Evolutionary conservation across 352 stramenopile genomes (phyloP).

Genomic region (Phytophthora pinifolia): DNA sequence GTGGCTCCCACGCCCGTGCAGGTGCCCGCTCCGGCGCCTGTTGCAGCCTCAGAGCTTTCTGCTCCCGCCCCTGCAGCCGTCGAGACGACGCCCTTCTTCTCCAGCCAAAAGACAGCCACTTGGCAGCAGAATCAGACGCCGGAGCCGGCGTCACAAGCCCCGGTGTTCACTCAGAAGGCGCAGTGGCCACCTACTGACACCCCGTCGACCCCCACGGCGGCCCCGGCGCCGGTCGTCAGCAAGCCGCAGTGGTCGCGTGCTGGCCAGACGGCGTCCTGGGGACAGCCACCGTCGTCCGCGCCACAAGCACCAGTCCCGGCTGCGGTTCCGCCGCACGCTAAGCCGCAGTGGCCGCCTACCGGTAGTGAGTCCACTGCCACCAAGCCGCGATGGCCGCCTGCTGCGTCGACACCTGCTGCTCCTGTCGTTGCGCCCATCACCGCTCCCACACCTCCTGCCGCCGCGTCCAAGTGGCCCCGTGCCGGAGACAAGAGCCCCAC

Average conservation of each 20-base stretch:
- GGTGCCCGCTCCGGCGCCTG: slow-evolving; percentile 11
- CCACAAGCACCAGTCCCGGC: slow-evolving; percentile 31
- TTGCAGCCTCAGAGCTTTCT: not conserved
- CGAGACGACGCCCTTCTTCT: slow-evolving; percentile 24
- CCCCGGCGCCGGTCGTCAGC: slow-evolving; percentile 12
- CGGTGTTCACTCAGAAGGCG: slow-evolving; percentile 49
- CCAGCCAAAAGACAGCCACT: slow-evolving; percentile 21
- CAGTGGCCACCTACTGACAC: slow-evolving; percentile 44
- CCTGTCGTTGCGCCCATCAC: slow-evolving; percentile 11
- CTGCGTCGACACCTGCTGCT: slow-evolving; percentile 15
- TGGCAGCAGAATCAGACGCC: slow-evolving; percentile 11
- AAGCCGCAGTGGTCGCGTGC: slow-evolving; percentile 35
- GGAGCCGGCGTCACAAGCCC: slow-evolving; percentile 18
- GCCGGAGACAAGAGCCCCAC: slow-evolving; percentile 16
- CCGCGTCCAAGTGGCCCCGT: slow-evolving; percentile 18
- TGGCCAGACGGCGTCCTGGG: slow-evolving; percentile 23
- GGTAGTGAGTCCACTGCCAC: slow-evolving; percentile 20
- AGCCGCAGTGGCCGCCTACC: slow-evolving; percentile 47
- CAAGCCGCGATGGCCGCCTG: slow-evolving; percentile 49
- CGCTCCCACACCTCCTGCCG: slow-evolving; percentile 14
- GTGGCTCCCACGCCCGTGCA: slow-evolving; percentile 24
- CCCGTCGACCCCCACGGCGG: slow-evolving; percentile 7
- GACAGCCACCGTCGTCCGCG: slow-evolving; percentile 27
- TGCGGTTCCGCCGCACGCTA: slow-evolving; percentile 24
- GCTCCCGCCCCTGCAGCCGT: not conserved